Conservation (phyloP, 2,329 filamentous ascomycete genomes). For the Epicoccum sorghinum region DNA sequence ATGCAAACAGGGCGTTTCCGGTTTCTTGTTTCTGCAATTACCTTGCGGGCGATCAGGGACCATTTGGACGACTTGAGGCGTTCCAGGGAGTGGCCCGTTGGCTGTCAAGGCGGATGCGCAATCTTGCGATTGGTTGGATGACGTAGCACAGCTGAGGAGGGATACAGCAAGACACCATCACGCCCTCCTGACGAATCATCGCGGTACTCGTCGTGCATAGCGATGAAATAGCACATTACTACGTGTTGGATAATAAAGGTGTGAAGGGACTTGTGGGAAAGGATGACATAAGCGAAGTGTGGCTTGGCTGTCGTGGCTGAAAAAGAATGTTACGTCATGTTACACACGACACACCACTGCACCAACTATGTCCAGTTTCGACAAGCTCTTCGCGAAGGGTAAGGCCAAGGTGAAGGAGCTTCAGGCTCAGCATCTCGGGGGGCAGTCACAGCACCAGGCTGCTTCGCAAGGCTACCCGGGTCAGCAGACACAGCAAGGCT, state of each 20-base stretch:
- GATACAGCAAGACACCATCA: not conserved
- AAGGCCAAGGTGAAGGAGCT: conserved; percentile 47
- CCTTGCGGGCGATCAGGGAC: conserved; percentile 8
- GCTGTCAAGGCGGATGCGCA: conserved; percentile 20
- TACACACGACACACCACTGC: conserved; percentile 10
- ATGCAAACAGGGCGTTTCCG: not conserved
- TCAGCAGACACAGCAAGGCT: conserved; percentile 26
- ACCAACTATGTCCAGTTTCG: conserved; percentile 37
- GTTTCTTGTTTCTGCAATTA: conserved; percentile 15
- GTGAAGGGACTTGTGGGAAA: too few relatives aligned
- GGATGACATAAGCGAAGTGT: conserved; percentile 10
- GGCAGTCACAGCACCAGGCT: conserved; percentile 29
- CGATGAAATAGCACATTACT: too few relatives aligned
- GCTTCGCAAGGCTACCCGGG: conserved; percentile 29
- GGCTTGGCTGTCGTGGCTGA: conserved; percentile 9
- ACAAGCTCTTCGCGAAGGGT: conserved; percentile 45
- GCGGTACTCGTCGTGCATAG: too few relatives aligned
- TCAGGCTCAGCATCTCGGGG: conserved; percentile 27
- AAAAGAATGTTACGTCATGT: conserved; percentile 10
- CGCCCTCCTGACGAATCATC: not conserved
- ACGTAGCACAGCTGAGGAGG: conserved; percentile 25
- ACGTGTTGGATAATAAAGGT: too few relatives aligned
- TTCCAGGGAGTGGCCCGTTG: conserved; percentile 24
- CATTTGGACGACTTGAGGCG: conserved; percentile 13
- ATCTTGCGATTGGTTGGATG: conserved; percentile 19